Percentiles rank a stretch among this genome's conserved stretches.
These are phyloP conservation scores for Escovopsis sp. DNA, from an alignment of 2,329 filamentous ascomycete species.

Conservation along the genomic window DNA sequence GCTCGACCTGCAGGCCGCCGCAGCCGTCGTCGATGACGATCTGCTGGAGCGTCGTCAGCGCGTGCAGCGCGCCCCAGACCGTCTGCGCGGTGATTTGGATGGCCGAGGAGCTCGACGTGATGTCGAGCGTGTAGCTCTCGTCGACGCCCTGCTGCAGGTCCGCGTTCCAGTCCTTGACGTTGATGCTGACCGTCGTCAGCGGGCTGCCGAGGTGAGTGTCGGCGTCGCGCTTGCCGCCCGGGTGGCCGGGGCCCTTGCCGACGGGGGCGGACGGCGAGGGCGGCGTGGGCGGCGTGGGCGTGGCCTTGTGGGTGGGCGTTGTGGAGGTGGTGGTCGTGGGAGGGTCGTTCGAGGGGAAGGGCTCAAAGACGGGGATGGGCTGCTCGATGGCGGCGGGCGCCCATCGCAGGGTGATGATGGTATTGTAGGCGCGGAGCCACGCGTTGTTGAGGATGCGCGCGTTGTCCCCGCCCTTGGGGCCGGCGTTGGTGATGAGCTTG, in stretches of 20 bases:
- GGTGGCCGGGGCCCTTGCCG: slow-evolving; percentile 8
- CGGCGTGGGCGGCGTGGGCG: too few relatives aligned
- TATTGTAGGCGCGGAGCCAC: slow-evolving; percentile 32
- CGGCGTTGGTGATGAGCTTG: slow-evolving; percentile 7
- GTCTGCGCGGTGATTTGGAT: slow-evolving; percentile 33
- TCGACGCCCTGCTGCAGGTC: slow-evolving; percentile 39
- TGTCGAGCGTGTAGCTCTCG: slow-evolving; percentile 37
- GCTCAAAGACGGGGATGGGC: slow-evolving; percentile 31
- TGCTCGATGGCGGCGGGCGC: slow-evolving; percentile 35
- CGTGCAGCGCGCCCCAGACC: slow-evolving; percentile 38
- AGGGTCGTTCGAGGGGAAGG: slow-evolving; percentile 39
- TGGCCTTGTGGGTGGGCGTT: too few relatives aligned
- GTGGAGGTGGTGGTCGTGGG: too few relatives aligned
- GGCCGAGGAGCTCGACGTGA: slow-evolving; percentile 21
- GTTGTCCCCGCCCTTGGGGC: slow-evolving; percentile 5
- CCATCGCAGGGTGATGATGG: slow-evolving; percentile 36
- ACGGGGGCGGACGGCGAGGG: slow-evolving; percentile 7
- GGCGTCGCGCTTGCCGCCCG: slow-evolving; percentile 7
- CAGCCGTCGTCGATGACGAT: slow-evolving; percentile 32
- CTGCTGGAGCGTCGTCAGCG: slow-evolving; percentile 41
- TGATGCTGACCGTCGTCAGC: slow-evolving; percentile 28
- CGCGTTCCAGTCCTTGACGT: slow-evolving; percentile 27
- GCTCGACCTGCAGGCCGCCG: slow-evolving; percentile 31
- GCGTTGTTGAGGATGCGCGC: slow-evolving; percentile 23
- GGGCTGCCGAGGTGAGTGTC: slow-evolving; percentile 12